A percentile compares a stretch with the other conserved stretches of the same genome.
phyloP scores from a whole-genome alignment of 257 asterid genomes.

The Voacanga thouarsii region DNA sequence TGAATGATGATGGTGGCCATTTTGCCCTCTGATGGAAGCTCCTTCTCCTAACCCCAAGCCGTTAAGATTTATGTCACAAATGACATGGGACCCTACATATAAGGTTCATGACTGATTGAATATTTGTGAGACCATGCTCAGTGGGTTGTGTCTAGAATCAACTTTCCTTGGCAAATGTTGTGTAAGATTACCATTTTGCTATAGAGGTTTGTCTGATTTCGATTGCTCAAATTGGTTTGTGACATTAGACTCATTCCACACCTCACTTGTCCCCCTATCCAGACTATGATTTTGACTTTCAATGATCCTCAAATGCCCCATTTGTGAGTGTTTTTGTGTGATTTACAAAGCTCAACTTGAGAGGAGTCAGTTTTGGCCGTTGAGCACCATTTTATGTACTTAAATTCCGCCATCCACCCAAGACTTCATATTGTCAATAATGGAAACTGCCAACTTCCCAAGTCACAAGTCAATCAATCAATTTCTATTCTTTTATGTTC shows the following conservation, averaged over 20 bases:
- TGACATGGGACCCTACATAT: no score
- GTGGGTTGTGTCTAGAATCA: no score
- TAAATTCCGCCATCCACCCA: neutral
- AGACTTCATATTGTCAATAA: neutral
- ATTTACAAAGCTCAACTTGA: neutral
- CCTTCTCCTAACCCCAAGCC: neutral
- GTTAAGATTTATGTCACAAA: no score
- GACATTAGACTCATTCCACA: neutral
- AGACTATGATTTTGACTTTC: neutral
- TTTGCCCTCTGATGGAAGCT: neutral
- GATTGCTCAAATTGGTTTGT: neutral
- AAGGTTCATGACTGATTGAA: no score
- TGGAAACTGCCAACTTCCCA: neutral
- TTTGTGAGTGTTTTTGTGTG: neutral
- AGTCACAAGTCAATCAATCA: neutral
- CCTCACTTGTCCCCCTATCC: neutral
- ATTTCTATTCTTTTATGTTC: no score
- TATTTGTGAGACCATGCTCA: no score
- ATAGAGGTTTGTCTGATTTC: neutral
- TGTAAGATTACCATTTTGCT: no score
- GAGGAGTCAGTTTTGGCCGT: neutral
- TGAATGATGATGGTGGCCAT: neutral
- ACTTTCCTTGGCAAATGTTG: no score
- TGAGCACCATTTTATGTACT: neutral
- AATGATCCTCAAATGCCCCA: neutral